Conservation (phyloP, 805 yeast genomes). For the Candida ulmi region DNA sequence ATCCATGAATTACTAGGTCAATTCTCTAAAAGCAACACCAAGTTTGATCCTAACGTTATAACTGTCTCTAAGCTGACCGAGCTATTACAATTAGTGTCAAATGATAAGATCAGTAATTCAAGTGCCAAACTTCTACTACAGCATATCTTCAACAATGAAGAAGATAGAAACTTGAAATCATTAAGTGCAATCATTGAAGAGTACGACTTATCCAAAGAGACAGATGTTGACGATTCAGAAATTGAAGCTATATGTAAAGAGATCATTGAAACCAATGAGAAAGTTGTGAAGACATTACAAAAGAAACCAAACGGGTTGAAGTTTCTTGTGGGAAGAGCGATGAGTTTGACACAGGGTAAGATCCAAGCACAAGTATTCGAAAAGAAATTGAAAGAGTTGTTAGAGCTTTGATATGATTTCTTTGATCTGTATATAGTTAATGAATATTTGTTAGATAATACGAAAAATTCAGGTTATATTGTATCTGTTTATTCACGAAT, state of each 20-base stretch:
- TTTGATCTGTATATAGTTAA: background rate
- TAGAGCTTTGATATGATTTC: too few species aligned
- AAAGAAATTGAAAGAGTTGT: conserved; percentile 24
- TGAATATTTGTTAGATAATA: background rate
- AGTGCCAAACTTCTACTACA: conserved; percentile 63
- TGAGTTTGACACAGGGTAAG: conserved; percentile 71
- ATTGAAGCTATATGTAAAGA: conserved; percentile 27
- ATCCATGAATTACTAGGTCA: conserved; percentile 76
- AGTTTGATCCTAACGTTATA: conserved; percentile 27
- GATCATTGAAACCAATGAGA: conserved; percentile 36
- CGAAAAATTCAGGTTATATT: too few species aligned
- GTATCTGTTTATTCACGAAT: background rate
- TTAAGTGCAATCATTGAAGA: conserved; percentile 46
- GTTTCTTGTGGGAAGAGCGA: conserved; percentile 76
- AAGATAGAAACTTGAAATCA: conserved; percentile 25
- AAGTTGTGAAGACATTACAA: conserved; percentile 50
- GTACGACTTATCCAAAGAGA: conserved; percentile 41
- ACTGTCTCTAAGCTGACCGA: conserved; percentile 45
- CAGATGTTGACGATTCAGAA: conserved; percentile 27
- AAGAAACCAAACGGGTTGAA: conserved; percentile 62
- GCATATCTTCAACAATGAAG: conserved; percentile 50
- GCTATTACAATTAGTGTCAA: conserved; percentile 44
- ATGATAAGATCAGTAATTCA: conserved; percentile 46
- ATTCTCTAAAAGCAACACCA: conserved; percentile 43
- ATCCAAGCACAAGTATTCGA: conserved; percentile 32